A percentile compares a stretch with the other conserved stretches of the same genome.
Conservation (phyloP, 441 rosid species). For the Euphorbia celastroides region DNA sequence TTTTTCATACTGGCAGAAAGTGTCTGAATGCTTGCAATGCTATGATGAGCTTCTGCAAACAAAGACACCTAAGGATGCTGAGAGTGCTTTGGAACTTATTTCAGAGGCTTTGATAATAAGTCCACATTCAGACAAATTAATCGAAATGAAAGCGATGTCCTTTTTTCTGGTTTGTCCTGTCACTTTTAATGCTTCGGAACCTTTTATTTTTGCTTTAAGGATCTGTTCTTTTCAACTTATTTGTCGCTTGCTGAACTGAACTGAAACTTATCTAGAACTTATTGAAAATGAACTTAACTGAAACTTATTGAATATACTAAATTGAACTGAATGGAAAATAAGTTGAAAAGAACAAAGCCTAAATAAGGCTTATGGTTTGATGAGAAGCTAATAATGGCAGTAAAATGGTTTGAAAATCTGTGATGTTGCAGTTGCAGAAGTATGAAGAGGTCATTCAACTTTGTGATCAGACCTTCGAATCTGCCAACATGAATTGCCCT, state of each 20-base stretch:
- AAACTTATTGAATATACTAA: too few species aligned
- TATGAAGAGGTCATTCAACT: conserved; percentile 81
- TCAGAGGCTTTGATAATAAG: conserved; percentile 65
- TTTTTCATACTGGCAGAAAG: conserved; percentile 58
- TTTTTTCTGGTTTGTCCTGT: conserved; percentile 61
- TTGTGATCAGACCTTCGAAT: conserved; percentile 70
- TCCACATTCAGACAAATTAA: conserved; percentile 60
- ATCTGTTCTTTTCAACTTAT: too few species aligned
- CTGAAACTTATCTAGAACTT: too few species aligned
- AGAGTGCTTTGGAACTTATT: conserved; percentile 57
- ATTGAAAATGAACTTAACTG: too few species aligned
- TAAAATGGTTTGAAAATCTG: conserved; percentile 18
- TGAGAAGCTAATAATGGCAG: conserved; percentile 13
- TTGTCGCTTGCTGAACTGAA: too few species aligned
- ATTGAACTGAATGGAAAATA: too few species aligned
- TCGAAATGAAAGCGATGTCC: conserved; percentile 72
- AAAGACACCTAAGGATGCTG: conserved; percentile 41
- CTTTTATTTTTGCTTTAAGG: too few species aligned
- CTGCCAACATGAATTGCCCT: conserved; percentile 60
- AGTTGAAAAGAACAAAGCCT: too few species aligned
- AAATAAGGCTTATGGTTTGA: not conserved
- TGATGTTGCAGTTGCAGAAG: conserved; percentile 58
- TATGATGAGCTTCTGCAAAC: conserved; percentile 47
- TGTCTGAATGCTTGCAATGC: conserved; percentile 55
- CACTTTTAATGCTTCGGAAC: too few species aligned